Base-by-base conservation (phyloP, 129 eudicot species). In the sunflower (Helianthus annuus) region DNA sequence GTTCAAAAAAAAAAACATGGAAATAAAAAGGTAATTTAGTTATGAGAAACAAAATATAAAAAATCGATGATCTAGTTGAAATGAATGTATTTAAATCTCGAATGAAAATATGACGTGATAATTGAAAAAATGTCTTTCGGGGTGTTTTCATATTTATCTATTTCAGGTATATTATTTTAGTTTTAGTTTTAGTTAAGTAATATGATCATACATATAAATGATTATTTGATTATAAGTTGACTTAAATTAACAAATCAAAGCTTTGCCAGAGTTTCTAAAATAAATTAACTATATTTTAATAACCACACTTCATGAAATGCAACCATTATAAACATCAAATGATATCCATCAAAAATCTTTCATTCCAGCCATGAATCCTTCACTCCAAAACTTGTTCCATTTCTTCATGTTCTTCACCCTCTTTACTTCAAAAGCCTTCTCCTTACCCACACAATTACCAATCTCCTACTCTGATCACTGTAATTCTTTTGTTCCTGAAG, bases 401-500 rank as follows among this genome's bases (percentile, higher is more conserved):
- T 27, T 72, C 79, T 16, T 71, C 68, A 44, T 70, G 16, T 48
- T 81, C 16, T 61, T 63, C 76, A 7, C 19, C 11, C 6, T 73
- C 60, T 66, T 52, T 76, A 65, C 54, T 62, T 5, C 53, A 13
- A 71, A 71, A 24, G 5, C 63, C 44, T 49, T 72, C 5, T 62
- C 79, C 11, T 38, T 75, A 4, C 0, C 80, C 32, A 29, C 10
- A 16, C 13, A 72, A 32, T 19, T 19, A 19, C n/a, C 74, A 75
- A 56, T 79, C 69, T 69, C 92, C 27, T 86, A 27, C 32, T 27
- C 32, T 27, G 32, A 27, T 27, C 32, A 27, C 32, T 27, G 32
- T 27, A 27, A 27, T 64, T 78, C 86, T 32, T 19, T 75, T 2
- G 79, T 84, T 75, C 83, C 92, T 44, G 79, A 80, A 72, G 88